Conservation (phyloP, 2,329 filamentous ascomycete species). For the Juglanconis sp. region DNA sequence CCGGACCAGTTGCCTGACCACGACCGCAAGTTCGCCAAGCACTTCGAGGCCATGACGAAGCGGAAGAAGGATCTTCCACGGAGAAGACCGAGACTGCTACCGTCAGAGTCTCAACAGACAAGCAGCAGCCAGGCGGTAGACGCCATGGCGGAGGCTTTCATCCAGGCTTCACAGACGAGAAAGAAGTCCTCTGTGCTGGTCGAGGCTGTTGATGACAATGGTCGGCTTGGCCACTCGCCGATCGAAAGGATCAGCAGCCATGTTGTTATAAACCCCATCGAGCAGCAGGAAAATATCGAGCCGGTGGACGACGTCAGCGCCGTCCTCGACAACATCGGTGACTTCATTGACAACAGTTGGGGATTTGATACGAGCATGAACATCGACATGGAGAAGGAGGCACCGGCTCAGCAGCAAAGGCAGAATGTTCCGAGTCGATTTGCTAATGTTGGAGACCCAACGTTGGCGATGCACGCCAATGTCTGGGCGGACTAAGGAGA, state of each 20-base stretch:
- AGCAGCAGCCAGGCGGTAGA: slow-evolving; percentile 37
- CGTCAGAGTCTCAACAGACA: slow-evolving; percentile 40
- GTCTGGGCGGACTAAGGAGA: slow-evolving; percentile 11
- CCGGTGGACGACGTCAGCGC: slow-evolving; percentile 41
- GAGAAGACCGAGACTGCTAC: slow-evolving; percentile 29
- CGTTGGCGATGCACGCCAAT: slow-evolving; percentile 8
- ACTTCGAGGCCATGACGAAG: slow-evolving; percentile 44
- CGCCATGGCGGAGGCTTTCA: slow-evolving; percentile 50
- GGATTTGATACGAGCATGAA: slow-evolving; percentile 32
- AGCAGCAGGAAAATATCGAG: slow-evolving; percentile 17
- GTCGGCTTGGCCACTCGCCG: neutral
- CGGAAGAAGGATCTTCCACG: slow-evolving; percentile 28
- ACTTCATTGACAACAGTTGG: slow-evolving; percentile 38
- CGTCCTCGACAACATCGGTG: slow-evolving; percentile 43
- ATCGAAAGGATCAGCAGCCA: neutral
- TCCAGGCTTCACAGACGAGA: slow-evolving; percentile 37
- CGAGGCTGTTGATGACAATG: neutral
- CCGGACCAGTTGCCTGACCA: slow-evolving; percentile 31
- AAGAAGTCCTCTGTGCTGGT: slow-evolving; percentile 7
- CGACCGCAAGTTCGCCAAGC: slow-evolving; percentile 41
- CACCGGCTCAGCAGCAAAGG: slow-evolving; percentile 9
- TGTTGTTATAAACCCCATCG: neutral
- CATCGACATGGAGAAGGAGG: slow-evolving; percentile 28
- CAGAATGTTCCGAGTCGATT: neutral
- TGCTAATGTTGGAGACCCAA: slow-evolving; percentile 7